Base-by-base conservation (phyloP, 1,284 basidiomycete genomes). In the Tilletia horrida region DNA sequence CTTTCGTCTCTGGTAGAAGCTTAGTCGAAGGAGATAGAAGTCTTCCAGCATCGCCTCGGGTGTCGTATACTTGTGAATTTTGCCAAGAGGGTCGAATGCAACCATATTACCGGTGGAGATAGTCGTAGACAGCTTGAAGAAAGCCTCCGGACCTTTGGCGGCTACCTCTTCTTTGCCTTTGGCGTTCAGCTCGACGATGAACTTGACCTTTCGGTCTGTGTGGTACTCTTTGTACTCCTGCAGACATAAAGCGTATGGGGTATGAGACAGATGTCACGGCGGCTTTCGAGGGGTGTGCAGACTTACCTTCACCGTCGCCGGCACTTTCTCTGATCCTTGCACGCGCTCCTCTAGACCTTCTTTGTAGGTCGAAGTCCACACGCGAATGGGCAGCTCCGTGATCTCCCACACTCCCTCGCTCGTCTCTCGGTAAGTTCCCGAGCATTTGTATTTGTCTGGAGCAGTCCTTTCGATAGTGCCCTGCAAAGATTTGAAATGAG, bases 71-170 rank as follows among this genome's bases (percentile, higher is more conserved):
- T 90, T 96, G 84, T 90, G 93, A 84, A 99, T 97, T 85, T 96
- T 97, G 77, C 92, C 90, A 35, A 95, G 90, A 72, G 92, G 88
- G 83, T 97, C 94, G 83, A 99, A 99, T 83, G 92, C 93, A 9
- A 98, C 97, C 96, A 99, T 97, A 85, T 99, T 99, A 81, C 87
- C 87, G 9, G 93, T 97, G 80, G 86, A 90, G 81, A 97, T 84
- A 79, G 92, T 91, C 52, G 86, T 84, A 3, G 88, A 88, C 64
- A 97, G 84, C 84, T 95, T 97, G 88, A 99, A 97, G 81, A 88
- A 91, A 81, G 95, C 93, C 43, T 90, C 83, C 48, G 96, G 83
- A 1, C 95, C 95, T 80, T 97, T 92, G 66, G 87, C 87, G 77
- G 93, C 91, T 1, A 93, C 92, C 80, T 91, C 91, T 75, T 90